Base-by-base conservation (phyloP, 805 yeast species). In the Cyberlindnera euphorbiiphila region DNA sequence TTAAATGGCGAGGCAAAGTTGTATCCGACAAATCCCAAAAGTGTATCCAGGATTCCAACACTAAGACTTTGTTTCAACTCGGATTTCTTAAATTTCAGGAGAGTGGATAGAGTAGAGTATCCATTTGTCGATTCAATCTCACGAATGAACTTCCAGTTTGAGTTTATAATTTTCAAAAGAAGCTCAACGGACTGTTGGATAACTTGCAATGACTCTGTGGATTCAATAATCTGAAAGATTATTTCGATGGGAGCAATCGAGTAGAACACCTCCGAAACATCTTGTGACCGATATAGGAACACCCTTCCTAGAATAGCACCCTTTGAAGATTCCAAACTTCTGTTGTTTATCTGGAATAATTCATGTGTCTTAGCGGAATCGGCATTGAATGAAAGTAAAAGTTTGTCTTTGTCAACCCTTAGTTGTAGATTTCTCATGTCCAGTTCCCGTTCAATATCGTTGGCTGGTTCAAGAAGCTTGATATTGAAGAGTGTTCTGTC, bases 51-150 rank as follows among this genome's bases (percentile, higher is more conserved):
- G 3, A 78, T 59, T 14, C 66, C 68, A n/a, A 73, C 45, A 6
- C 60, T 51, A 4, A 72, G 47, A 7, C 53, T 46, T 18, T 46
- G 24, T 19, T 49, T 43, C 34, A 56, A 37, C 37, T 58, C 35
- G 49, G 45, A 5, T 50, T 52, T 44, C 50, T 75, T 77, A 19
- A 69, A 61, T 27, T 69, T 72, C 19, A 81, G 49, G 8, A 83
- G 51, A 0, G 80, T 69, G 0, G 74, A 69, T 2, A 83, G 52
- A 3, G 80, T 66, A 18, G 75, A 76, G 49, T 76, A 83, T 1
- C 88, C 88, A 45, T 71, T 72, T 4, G 65, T 62, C 13, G 69
- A 63, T 46, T 79, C 85, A 51, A 81, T 73, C 42, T 80, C 86
- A 32, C 71, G 69, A 20, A 66, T 57, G 36, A 71, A 60, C 27